phyloP scores from a whole-genome alignment of 495 filamentous ascomycete genomes.

The Lineolata rhizophorae region DNA sequence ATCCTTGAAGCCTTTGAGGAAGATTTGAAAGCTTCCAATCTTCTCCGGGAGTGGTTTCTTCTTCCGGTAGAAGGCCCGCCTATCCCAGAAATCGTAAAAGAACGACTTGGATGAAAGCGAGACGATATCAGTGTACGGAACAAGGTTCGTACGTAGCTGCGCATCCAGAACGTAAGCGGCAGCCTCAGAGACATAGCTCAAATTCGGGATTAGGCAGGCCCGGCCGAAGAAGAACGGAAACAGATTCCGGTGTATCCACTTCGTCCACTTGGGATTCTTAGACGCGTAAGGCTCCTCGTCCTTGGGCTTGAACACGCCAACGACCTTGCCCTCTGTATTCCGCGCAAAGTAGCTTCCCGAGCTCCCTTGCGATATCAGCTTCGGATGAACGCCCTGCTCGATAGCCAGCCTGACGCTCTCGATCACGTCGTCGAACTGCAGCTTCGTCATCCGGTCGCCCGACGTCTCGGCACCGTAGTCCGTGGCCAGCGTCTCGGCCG shows the following conservation, averaged over 20 bases:
- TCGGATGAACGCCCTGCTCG: conserved; percentile 76
- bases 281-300: conserved; percentile 86
- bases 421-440: conserved; percentile 72
- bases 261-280: conserved; percentile 23
- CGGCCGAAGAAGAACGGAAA: conserved; percentile 95
- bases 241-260: conserved; percentile 30
- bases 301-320: conserved; percentile 97
- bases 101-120: conserved; percentile 91
- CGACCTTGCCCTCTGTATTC: conserved; percentile 74
- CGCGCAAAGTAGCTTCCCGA: conserved; percentile 96
- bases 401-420: conserved; percentile 81
- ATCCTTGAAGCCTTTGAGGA: conserved; percentile 89
- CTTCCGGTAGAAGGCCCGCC: conserved; percentile 67
- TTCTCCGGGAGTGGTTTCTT: conserved; percentile 79
- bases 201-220: conserved; percentile 90
- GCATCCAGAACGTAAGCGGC: conserved; percentile 88
- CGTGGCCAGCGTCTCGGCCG: conserved; percentile 47
- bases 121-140: conserved; percentile 91
- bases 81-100: conserved; percentile 94
- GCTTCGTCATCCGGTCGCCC: conserved; percentile 40
- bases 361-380: conserved; percentile 89
- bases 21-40: conserved; percentile 90
- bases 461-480: conserved; percentile 26
- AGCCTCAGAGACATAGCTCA: conserved; percentile 97
- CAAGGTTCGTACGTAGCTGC: conserved; percentile 72